These are phyloP conservation scores for Mollisia scopiformis DNA, from an alignment of 2,329 filamentous ascomycete species.

Conservation along the genomic window DNA sequence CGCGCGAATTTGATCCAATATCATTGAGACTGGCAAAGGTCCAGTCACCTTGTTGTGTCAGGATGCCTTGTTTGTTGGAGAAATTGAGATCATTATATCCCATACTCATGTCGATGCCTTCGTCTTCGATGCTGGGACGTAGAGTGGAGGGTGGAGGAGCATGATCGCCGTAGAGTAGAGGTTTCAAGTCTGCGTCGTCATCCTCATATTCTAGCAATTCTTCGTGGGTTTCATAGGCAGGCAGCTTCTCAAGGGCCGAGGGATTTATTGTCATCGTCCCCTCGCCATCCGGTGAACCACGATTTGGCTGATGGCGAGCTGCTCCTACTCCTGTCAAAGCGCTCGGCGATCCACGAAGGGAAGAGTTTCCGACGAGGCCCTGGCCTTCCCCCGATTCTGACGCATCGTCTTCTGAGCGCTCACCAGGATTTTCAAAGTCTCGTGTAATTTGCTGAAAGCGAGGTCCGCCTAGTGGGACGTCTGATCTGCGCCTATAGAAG, in stretches of 20 bases:
- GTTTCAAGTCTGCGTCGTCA: conserved; percentile 24
- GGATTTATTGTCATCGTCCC: conserved; percentile 33
- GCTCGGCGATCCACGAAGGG: conserved; percentile 90
- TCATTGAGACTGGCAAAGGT: conserved; percentile 16
- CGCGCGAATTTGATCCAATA: conserved; percentile 13
- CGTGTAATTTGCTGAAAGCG: conserved; percentile 73
- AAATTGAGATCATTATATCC: conserved; percentile 13
- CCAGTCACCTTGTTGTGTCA: conserved; percentile 20
- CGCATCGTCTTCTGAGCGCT: conserved; percentile 49
- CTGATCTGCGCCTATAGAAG: conserved; percentile 89
- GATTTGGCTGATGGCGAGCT: conserved; percentile 68
- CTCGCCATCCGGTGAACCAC: conserved; percentile 48
- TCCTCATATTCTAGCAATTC: no score
- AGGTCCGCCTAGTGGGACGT: conserved; percentile 76
- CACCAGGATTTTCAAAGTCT: conserved; percentile 56
- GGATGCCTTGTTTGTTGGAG: not conserved
- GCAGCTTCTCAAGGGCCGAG: conserved; percentile 28
- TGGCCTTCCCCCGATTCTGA: conserved; percentile 76
- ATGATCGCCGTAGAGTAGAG: conserved; percentile 17
- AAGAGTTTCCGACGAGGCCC: conserved; percentile 83
- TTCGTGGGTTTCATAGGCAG: conserved; percentile 30
- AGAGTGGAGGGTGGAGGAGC: no score
- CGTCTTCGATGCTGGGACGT: conserved; percentile 36
- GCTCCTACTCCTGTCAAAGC: conserved; percentile 77
- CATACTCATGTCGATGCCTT: conserved; percentile 33